Percentiles rank a stretch among this genome's conserved stretches.
Evolutionary conservation across 2,329 filamentous ascomycete genomes (phyloP).

Genomic region (Colletotrichum paranaense): DNA sequence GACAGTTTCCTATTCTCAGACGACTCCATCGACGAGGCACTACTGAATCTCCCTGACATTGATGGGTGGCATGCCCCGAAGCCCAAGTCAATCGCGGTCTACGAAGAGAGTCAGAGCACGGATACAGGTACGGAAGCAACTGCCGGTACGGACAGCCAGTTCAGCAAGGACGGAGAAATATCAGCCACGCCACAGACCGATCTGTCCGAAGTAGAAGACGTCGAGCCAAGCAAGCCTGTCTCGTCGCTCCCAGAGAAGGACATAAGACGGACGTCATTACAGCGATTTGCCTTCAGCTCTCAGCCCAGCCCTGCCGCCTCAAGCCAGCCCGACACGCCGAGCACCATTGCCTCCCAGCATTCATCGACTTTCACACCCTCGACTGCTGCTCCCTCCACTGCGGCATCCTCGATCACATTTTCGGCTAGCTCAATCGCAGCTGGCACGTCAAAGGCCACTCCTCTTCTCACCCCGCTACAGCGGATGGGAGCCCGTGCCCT

Average conservation of each 20-base stretch:
- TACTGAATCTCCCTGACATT: constrained; percentile 62
- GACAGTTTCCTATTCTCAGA: constrained; percentile 64
- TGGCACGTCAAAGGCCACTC: constrained; percentile 54
- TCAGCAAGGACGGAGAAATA: constrained; percentile 30
- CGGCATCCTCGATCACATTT: constrained; percentile 55
- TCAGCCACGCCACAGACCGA: constrained; percentile 22
- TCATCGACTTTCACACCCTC: constrained; percentile 43
- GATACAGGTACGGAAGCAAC: constrained; percentile 38
- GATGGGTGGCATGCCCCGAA: constrained; percentile 59
- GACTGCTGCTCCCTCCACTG: constrained; percentile 50
- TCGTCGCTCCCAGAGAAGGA: neutral
- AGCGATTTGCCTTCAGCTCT: constrained; percentile 41
- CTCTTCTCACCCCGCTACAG: constrained; percentile 63
- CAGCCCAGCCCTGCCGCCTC: constrained; percentile 17
- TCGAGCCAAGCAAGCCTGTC: neutral
- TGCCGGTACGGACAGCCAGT: constrained; percentile 29
- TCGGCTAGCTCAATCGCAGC: constrained; percentile 41
- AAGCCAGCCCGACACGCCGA: constrained; percentile 43
- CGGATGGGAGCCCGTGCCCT: constrained; percentile 62
- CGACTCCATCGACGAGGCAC: constrained; percentile 66
- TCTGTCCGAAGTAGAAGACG: constrained; percentile 16
- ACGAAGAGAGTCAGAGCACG: constrained; percentile 48
- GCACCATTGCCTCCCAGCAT: constrained; percentile 45
- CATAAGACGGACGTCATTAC: constrained; percentile 34
- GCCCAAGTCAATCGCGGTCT: constrained; percentile 55